Base-by-base conservation (phyloP, 441 rosid species). In the Corymbia calophylla region DNA sequence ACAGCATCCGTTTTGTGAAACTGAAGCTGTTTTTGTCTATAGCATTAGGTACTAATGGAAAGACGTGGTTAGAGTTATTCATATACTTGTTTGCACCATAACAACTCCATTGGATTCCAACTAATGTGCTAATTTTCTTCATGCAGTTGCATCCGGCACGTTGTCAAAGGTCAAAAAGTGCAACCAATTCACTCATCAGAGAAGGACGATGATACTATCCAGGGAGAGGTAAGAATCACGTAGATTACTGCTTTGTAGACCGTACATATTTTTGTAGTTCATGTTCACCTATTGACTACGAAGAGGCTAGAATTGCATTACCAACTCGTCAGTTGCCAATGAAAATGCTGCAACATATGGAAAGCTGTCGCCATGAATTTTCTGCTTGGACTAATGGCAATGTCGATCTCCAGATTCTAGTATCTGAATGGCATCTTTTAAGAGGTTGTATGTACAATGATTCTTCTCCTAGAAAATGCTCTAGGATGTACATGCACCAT, bases 101-200 rank as follows among this genome's bases (percentile, higher is more conserved):
- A 18, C 25, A 68, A 68, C 25, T 68, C 44, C 44, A 68, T 68
- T 32, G 47, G 47, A 68, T 32, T 31, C 32, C 32, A 62, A 62
- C 29, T 29, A 18, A 8, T 68, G 12, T 17, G 80, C 13, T 8
- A 68, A 68, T 68, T 32, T 32, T 32, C 44, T 32, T 32, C 12
- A 68, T 68, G 80, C 13, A 68, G 80, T 68, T 8, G 44, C 80
- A 32, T 68, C 80, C 47, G 5, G 4, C 10, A 10, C 5, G 17
- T 44, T 32, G 25, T 68, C 4, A 32, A 68, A 31, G 23, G 4
- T 44, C 25, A 68, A 66, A 3, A 31, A 4, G 3, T 68, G 13
- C 47, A 23, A 4, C 1, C 1, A 4, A 68, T 68, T 31, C 32
- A 25, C 25, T 68, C 1, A 9, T 68, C 0, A 0, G 25, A 9